phyloP scores from a whole-genome alignment of 1,139 yeast species.

The Torulaspora globosa region DNA sequence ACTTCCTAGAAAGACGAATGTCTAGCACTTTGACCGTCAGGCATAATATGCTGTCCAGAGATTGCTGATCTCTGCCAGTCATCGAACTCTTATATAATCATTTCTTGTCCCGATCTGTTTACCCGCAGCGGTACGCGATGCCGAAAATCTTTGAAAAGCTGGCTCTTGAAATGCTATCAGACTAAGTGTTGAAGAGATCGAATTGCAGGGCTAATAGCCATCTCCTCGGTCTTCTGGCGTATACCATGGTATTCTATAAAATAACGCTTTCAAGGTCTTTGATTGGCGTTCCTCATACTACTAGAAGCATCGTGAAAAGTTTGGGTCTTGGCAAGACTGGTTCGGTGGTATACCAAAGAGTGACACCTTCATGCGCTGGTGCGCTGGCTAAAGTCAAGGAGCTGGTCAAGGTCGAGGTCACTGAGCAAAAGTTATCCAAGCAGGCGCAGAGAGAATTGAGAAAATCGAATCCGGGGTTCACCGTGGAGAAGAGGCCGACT shows the following conservation, averaged over 20 bases:
- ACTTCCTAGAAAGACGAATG: too few relatives aligned
- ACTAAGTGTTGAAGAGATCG: background rate
- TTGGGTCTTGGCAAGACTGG: constrained; percentile 77
- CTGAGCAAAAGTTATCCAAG: constrained; percentile 48
- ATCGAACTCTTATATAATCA: background rate
- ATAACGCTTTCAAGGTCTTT: constrained; percentile 76
- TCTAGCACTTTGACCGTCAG: too few relatives aligned
- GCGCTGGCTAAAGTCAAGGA: constrained; percentile 81
- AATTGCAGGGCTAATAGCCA: background rate
- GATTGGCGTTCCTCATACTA: constrained; percentile 74
- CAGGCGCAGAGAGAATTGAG: constrained; percentile 54
- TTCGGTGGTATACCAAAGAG: constrained; percentile 66
- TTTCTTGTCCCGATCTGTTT: background rate
- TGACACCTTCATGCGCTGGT: constrained; percentile 80
- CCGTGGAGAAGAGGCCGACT: constrained; percentile 39
- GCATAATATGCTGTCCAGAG: too few relatives aligned
- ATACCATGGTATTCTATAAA: constrained; percentile 49
- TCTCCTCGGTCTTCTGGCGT: background rate
- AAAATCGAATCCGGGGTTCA: constrained; percentile 59
- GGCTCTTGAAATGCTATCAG: background rate
- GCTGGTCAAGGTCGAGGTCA: constrained; percentile 77
- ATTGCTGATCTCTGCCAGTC: too few relatives aligned
- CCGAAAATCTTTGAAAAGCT: background rate
- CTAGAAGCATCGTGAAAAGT: constrained; percentile 60
- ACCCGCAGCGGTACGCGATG: background rate